phyloP scores from a whole-genome alignment of 163 green algal species.

The Chlorella variabilis region DNA sequence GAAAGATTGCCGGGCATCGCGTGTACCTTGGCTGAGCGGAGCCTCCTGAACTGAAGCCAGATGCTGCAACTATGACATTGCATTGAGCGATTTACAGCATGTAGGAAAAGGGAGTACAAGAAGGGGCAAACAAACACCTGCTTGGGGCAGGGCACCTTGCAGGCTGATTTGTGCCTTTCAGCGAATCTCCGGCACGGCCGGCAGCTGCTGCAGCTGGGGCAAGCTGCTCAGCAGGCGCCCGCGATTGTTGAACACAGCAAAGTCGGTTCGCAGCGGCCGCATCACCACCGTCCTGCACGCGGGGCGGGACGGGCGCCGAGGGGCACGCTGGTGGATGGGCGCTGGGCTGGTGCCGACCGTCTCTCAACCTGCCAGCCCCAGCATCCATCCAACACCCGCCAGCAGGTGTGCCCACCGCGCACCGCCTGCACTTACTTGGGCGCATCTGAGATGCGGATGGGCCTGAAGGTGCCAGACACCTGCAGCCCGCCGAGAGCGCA shows the following conservation, averaged over 20 bases:
- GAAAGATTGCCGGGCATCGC: no score
- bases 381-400: neutral
- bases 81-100: no score
- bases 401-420: no score
- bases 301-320: neutral
- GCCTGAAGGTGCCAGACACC: slow-evolving; percentile 19
- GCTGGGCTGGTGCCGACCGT: neutral
- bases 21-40: no score
- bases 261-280: slow-evolving; percentile 31
- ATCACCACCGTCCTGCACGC: neutral
- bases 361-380: neutral
- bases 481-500: slow-evolving; percentile 31
- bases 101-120: no score
- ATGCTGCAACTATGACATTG: no score
- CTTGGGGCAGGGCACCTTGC: no score
- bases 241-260: slow-evolving; percentile 36
- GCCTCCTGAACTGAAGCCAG: no score
- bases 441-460: slow-evolving; percentile 25
- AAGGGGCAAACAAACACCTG: no score
- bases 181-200: neutral
- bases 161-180: neutral
- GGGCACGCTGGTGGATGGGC: neutral
- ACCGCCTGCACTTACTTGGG: neutral
- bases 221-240: slow-evolving; percentile 16
- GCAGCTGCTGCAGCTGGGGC: slow-evolving; percentile 1